These are phyloP conservation scores for Termitomyces sp. DNA, from an alignment of 768 basidiomycete genomes.

Conservation along the genomic window DNA sequence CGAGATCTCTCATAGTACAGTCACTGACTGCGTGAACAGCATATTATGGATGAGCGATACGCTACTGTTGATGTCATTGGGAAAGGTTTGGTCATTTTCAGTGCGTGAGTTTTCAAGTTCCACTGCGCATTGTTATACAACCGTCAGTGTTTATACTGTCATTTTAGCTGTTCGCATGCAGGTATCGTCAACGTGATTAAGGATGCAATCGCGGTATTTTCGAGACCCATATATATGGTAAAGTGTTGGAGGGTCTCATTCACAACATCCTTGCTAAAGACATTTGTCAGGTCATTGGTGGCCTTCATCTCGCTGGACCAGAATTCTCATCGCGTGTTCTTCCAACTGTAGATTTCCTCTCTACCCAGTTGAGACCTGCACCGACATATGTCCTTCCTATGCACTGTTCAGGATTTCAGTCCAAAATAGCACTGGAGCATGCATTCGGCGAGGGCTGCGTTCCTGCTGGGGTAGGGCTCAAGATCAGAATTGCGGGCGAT, in stretches of 20 bases:
- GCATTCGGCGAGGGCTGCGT: constrained; percentile 76
- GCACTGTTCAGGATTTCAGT: constrained; percentile 82
- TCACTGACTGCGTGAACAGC: constrained; percentile 31
- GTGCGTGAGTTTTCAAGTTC: constrained; percentile 52
- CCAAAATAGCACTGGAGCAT: constrained; percentile 64
- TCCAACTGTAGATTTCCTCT: constrained; percentile 70
- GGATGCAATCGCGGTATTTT: constrained; percentile 60
- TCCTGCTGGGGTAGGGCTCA: constrained; percentile 72
- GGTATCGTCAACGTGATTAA: constrained; percentile 82
- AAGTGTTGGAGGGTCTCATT: constrained; percentile 1
- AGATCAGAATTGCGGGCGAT: constrained; percentile 53
- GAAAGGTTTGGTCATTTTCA: constrained; percentile 80
- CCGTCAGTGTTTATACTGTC: background rate
- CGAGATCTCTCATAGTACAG: background rate
- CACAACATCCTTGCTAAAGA: background rate
- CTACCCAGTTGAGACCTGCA: constrained; percentile 52
- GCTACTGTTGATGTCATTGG: constrained; percentile 73
- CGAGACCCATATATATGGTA: constrained; percentile 76
- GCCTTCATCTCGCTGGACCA: constrained; percentile 76
- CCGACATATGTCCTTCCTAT: constrained; percentile 76
- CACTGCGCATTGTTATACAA: too few species aligned
- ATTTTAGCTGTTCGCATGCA: constrained; percentile 57
- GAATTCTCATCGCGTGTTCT: constrained; percentile 61
- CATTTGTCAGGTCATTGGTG: constrained; percentile 64
- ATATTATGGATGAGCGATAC: constrained; percentile 84